A percentile compares a stretch with the other conserved stretches of the same genome.
Conservation (phyloP, 345 rosid species). For the Melaleuca quinquenervia region DNA sequence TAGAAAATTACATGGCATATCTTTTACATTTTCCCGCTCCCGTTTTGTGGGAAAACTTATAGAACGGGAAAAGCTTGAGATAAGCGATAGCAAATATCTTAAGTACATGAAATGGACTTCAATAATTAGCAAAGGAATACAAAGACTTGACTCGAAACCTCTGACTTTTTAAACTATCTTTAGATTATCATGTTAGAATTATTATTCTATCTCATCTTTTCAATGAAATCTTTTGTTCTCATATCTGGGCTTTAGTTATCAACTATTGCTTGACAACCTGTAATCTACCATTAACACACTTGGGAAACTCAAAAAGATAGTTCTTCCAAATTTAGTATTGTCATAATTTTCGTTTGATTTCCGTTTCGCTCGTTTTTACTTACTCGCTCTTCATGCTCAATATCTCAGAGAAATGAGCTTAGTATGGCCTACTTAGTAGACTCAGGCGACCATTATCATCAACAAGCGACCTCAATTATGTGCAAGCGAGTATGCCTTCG, state of each 20-base stretch:
- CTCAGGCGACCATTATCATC: background rate
- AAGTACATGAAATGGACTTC: background rate
- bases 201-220: background rate
- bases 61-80: background rate
- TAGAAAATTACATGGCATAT: background rate
- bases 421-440: background rate
- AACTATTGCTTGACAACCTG: background rate
- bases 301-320: background rate
- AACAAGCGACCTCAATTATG: background rate
- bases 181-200: background rate
- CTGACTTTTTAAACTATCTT: background rate
- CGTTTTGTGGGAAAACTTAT: background rate
- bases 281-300: background rate
- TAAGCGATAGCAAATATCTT: background rate
- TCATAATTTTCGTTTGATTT: background rate
- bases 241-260: background rate
- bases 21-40: background rate
- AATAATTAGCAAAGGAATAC: background rate
- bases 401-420: background rate
- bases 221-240: background rate
- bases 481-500: background rate
- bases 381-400: background rate
- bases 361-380: background rate
- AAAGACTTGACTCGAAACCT: background rate
- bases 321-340: background rate